Evolutionary conservation across 352 stramenopile species (phyloP).

Genomic region (Phytophthora sp.): DNA sequence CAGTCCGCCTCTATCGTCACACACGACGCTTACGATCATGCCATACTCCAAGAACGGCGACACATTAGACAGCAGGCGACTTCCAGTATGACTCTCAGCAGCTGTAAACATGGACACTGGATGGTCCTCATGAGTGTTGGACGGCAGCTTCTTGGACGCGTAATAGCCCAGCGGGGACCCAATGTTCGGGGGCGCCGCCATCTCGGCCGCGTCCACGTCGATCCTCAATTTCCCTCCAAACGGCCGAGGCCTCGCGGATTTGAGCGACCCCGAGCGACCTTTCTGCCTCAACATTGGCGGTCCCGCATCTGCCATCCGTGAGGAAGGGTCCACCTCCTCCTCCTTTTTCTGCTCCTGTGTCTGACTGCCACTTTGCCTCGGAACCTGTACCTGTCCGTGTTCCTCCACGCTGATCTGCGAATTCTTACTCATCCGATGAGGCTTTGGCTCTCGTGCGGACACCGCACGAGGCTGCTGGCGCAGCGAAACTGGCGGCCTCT

Average conservation of each 20-base stretch:
- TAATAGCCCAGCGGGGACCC: slow-evolving; percentile 56
- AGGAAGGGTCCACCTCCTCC: background rate
- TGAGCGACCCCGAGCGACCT: slow-evolving; percentile 11
- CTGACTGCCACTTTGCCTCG: background rate
- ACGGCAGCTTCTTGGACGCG: slow-evolving; percentile 46
- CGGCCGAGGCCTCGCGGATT: slow-evolving; percentile 13
- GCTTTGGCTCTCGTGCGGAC: slow-evolving; percentile 8
- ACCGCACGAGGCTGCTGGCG: slow-evolving; percentile 14
- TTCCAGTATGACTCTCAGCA: slow-evolving; percentile 28
- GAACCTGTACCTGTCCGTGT: background rate
- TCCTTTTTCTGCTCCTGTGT: slow-evolving; percentile 16
- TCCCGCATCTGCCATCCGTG: background rate
- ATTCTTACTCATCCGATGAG: slow-evolving; percentile 10
- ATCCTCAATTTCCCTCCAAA: slow-evolving; percentile 48
- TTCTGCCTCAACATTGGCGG: slow-evolving; percentile 5
- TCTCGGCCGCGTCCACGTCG: slow-evolving; percentile 48
- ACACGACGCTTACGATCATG: slow-evolving; percentile 71
- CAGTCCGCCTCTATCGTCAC: slow-evolving; percentile 59
- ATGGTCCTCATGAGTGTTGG: slow-evolving; percentile 39
- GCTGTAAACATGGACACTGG: slow-evolving; percentile 43
- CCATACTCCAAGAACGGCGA: slow-evolving; percentile 72
- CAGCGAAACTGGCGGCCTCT: slow-evolving; percentile 1
- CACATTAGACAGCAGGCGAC: slow-evolving; percentile 14
- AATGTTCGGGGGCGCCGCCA: slow-evolving; percentile 32
- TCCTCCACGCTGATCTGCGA: slow-evolving; percentile 12